These are phyloP conservation scores for Globisporangium emineosum DNA, from an alignment of 352 stramenopile genomes.

Conservation along the genomic window DNA sequence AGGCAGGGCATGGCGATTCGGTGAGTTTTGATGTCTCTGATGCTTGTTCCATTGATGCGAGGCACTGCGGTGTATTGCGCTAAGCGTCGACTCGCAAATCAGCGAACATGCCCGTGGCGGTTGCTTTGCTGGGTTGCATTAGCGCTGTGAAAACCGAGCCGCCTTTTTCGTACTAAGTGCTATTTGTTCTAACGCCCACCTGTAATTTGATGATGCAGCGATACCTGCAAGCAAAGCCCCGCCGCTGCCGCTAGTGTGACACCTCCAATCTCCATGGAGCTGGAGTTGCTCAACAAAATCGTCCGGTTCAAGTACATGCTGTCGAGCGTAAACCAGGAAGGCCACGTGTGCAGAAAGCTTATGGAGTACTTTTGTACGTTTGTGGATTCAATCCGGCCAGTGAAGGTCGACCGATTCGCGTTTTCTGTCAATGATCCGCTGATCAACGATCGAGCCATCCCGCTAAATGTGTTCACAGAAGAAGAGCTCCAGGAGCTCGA, in stretches of 20 bases:
- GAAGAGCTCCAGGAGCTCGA: slow-evolving; percentile 27
- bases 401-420: slow-evolving; percentile 11
- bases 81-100: too few species aligned
- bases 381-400: slow-evolving; percentile 11
- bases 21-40: background rate
- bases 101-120: background rate
- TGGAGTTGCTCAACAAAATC: slow-evolving; percentile 27
- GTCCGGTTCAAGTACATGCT: slow-evolving; percentile 47
- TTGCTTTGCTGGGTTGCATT: background rate
- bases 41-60: background rate
- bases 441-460: slow-evolving; percentile 21
- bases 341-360: slow-evolving; percentile 22
- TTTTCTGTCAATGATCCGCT: slow-evolving; percentile 20
- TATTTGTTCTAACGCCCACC: background rate
- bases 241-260: background rate
- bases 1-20: background rate
- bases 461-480: slow-evolving; percentile 21
- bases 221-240: background rate
- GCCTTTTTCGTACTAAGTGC: too few species aligned
- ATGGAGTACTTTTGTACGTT: slow-evolving; percentile 21
- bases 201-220: background rate
- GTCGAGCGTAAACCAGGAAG: slow-evolving; percentile 31
- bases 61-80: background rate
- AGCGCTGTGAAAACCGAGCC: too few species aligned
- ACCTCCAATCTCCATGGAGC: background rate